A percentile compares a stretch with the other conserved stretches of the same genome.
These are phyloP conservation scores for Dothistroma pini DNA, from an alignment of 2,329 filamentous ascomycete species.

Conservation along the genomic window DNA sequence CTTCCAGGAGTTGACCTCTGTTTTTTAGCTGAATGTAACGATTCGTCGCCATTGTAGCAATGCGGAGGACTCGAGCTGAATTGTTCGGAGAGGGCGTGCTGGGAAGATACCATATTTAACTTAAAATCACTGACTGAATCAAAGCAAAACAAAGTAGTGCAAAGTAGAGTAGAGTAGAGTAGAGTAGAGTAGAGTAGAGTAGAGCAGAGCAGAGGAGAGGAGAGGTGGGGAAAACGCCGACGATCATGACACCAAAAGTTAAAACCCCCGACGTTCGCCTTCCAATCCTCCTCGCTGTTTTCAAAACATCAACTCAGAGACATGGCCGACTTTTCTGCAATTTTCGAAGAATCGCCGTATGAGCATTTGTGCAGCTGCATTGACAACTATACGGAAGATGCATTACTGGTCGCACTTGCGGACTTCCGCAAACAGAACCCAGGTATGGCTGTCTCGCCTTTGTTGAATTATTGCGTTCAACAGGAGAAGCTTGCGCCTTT, in stretches of 20 bases:
- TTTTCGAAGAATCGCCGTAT: not conserved
- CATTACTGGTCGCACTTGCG: not conserved
- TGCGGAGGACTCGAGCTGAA: no score
- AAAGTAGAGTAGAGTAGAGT: not conserved
- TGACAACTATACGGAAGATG: not conserved
- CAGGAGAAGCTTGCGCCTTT: constrained; percentile 2
- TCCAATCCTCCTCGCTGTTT: not conserved
- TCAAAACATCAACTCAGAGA: not conserved
- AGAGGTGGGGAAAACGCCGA: not conserved
- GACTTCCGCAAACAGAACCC: not conserved
- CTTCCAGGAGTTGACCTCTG: no score
- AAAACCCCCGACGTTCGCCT: not conserved
- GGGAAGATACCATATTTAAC: no score
- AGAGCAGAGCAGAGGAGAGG: not conserved
- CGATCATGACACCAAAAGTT: not conserved
- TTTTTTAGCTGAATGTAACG: no score
- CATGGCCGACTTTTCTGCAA: not conserved
- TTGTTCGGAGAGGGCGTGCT: no score
- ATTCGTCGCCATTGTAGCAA: no score
- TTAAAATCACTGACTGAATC: no score
- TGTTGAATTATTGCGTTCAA: not conserved
- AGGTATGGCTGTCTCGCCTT: not conserved
- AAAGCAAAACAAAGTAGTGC: not conserved
- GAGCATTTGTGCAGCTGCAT: not conserved
- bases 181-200: not conserved